These are phyloP conservation scores for Clonostachys rhizophaga DNA, from an alignment of 2,329 filamentous ascomycete species.

Conservation along the genomic window DNA sequence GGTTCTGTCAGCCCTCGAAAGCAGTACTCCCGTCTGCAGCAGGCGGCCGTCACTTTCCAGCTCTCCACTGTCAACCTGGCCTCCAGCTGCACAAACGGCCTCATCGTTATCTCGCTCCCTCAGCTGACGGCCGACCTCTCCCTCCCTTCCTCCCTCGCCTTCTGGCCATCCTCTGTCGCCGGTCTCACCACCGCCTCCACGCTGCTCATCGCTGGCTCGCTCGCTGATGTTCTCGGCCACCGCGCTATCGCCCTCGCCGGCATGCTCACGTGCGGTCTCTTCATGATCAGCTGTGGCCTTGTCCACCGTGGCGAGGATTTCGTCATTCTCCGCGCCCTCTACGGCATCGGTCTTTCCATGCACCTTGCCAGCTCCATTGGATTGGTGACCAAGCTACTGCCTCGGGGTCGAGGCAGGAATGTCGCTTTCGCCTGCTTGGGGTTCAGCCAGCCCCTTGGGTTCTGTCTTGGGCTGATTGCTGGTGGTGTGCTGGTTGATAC, in stretches of 20 bases:
- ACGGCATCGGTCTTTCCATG: slow-evolving; percentile 29
- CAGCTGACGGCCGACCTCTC: slow-evolving; percentile 28
- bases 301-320: slow-evolving; percentile 21
- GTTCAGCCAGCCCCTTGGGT: slow-evolving; percentile 40
- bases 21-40: background rate
- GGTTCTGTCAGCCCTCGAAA: too few species aligned
- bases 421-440: slow-evolving; percentile 37
- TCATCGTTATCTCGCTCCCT: slow-evolving; percentile 32
- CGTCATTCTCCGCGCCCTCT: slow-evolving; percentile 28
- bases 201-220: slow-evolving; percentile 28
- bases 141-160: slow-evolving; percentile 22
- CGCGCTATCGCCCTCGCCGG: slow-evolving; percentile 24
- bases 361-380: slow-evolving; percentile 26
- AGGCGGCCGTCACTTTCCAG: slow-evolving; percentile 2
- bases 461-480: slow-evolving; percentile 43
- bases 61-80: slow-evolving; percentile 17
- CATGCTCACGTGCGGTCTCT: slow-evolving; percentile 16
- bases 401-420: slow-evolving; percentile 26
- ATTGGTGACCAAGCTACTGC: slow-evolving; percentile 22
- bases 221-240: slow-evolving; percentile 29
- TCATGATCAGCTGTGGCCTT: slow-evolving; percentile 23
- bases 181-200: slow-evolving; percentile 26
- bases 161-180: slow-evolving; percentile 32
- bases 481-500: slow-evolving; percentile 41
- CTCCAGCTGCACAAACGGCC: slow-evolving; percentile 17